Evolutionary conservation across 2,329 filamentous ascomycete genomes (phyloP).

Genomic region (Ceratocystiopsis sp.): DNA sequence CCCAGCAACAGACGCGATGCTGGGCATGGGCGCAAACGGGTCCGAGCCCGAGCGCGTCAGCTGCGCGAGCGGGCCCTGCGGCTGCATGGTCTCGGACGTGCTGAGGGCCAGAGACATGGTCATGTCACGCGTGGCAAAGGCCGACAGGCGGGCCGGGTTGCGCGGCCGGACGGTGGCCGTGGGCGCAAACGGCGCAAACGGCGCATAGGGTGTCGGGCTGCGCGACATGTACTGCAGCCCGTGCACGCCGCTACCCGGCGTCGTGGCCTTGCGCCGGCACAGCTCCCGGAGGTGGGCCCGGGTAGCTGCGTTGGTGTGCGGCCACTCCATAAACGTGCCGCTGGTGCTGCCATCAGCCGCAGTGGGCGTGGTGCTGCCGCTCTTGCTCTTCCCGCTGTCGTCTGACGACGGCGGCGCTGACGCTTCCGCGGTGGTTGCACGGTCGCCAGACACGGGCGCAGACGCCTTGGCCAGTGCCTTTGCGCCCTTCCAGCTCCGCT

Average conservation of each 20-base stretch:
- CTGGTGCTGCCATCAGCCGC: conserved; percentile 19
- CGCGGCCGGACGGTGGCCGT: conserved; percentile 27
- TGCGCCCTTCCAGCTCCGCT: conserved; percentile 48
- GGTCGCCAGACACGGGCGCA: neutral
- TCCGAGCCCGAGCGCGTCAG: conserved; percentile 25
- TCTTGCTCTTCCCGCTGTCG: conserved; percentile 17
- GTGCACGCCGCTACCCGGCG: conserved; percentile 22
- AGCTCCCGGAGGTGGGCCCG: conserved; percentile 44
- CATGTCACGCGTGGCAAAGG: conserved; percentile 46
- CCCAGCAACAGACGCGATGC: conserved; percentile 2
- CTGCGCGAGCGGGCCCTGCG: conserved; percentile 41
- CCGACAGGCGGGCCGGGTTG: conserved; percentile 22
- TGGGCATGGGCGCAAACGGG: too few relatives aligned
- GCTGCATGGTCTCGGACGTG: conserved; percentile 49
- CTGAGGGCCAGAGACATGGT: conserved; percentile 43
- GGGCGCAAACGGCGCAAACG: conserved; percentile 37
- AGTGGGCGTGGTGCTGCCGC: conserved; percentile 39
- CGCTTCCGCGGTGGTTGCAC: neutral
- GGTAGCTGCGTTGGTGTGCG: conserved; percentile 45
- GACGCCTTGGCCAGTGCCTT: conserved; percentile 20
- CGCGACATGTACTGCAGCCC: conserved; percentile 30
- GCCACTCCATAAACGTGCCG: conserved; percentile 40
- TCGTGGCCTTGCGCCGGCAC: conserved; percentile 36
- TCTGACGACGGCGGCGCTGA: neutral
- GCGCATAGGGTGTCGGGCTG: conserved; percentile 39